Percentiles rank a stretch among this genome's conserved stretches.
phyloP scores from a whole-genome alignment of 1,139 yeast species.

The Scheffersomyces parashehatae region DNA sequence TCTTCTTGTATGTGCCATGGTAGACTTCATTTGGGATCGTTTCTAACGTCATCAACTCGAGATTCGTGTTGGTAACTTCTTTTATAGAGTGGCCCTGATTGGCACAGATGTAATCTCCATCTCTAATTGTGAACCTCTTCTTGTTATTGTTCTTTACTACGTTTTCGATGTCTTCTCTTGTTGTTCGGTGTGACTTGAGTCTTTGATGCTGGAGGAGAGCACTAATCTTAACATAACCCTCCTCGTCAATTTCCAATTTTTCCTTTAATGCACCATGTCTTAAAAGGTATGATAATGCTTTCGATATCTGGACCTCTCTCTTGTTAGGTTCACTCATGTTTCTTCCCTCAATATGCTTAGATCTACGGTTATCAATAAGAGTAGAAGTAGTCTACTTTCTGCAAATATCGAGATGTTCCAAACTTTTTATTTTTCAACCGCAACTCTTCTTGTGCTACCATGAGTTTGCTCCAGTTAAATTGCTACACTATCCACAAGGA shows the following conservation, averaged over 20 bases:
- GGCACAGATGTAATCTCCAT: constrained; percentile 60
- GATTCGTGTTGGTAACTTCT: constrained; percentile 42
- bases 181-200: constrained; percentile 55
- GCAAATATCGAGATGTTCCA: too few species aligned
- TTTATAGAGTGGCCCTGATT: constrained; percentile 86
- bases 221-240: constrained; percentile 63
- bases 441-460: too few species aligned
- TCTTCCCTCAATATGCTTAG: neutral
- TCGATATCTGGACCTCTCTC: constrained; percentile 63
- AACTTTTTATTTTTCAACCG: too few species aligned
- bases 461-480: too few species aligned
- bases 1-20: constrained; percentile 76
- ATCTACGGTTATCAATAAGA: neutral
- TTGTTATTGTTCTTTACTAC: constrained; percentile 71
- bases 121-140: constrained; percentile 56
- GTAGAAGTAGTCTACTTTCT: too few species aligned
- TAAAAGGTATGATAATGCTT: constrained; percentile 70
- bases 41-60: constrained; percentile 33
- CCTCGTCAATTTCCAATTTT: constrained; percentile 57
- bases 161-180: constrained; percentile 55
- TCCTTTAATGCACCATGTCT: constrained; percentile 86
- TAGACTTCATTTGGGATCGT: constrained; percentile 43
- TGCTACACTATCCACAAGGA: too few species aligned
- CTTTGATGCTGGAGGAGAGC: constrained; percentile 59
- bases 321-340: constrained; percentile 18